Evolutionary conservation across 2,329 filamentous ascomycete genomes (phyloP), one percentile per base, ranked within the genome.

Genomic region (Fusarium metavorans): DNA sequence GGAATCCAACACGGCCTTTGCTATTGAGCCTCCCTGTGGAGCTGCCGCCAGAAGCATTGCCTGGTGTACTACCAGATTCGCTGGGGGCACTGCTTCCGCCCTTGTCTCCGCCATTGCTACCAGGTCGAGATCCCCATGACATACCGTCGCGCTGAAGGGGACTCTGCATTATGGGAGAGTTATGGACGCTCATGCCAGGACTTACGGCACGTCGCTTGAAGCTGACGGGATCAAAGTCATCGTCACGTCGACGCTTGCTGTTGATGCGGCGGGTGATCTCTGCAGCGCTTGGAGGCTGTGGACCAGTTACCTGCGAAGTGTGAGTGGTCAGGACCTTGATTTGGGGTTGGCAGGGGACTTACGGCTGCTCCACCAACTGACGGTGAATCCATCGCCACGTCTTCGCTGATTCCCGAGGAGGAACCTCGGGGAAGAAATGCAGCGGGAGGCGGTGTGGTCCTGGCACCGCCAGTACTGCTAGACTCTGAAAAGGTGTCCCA

Each of bases 171-270:
- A 98, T 88, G 1, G 96, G 96, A 71, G 94, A 97, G 83, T 96
- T 97, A 78, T 97, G 95, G 2, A 93, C 92, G 81, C 95, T 97
- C 87, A 98, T 92, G 18, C 95, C 94, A 0, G 96, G 96, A 68
- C 94, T 97, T 3, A 98, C 96, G 27, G 96, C 96, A 50, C 96
- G 91, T 18, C 96, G 90, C 84, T 98, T 98, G 85, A 98, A 95
- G 71, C 92, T 94, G 43, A 92, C 89, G 2, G 94, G 92, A 80
- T 98, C 95, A 67, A 98, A 93, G 78, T 98, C 95, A 79, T 98
- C 95, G 72, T 98, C 96, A 66, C 95, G 89, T 25, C 95, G 90
- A n/a, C 96, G 92, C 82, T 96, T 97, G 82, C 89, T 91, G 81
- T 94, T 92, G 63, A 95, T 92, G 71, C 95, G 93, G 10, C 94